Evolutionary conservation across 371 early-diverging fungal genomes (phyloP), one percentile per base, ranked within the genome.

Genomic region (Conidiobolus coronatus): DNA sequence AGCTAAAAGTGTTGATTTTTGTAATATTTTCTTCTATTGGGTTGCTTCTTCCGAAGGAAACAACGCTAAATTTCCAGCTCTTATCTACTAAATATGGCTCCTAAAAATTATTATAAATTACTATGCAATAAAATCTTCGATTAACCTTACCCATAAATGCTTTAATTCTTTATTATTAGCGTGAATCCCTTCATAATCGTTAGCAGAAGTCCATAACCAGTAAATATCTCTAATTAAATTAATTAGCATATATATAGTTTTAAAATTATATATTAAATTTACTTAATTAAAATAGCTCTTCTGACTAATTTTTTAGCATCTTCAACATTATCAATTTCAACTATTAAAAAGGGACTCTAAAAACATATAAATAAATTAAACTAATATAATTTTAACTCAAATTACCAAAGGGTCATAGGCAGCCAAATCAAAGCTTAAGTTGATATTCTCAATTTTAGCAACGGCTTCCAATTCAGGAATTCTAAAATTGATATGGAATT

Each of bases 241-340:
- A 14, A 7, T 15, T 15, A 14, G 18, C 8, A 47, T 29, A 35
- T 21, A 42, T 15, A n/a, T 17, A 22, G 12, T 13, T 17, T n/a
- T 19, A 19, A 14, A 18, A 22, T 21, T 8, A 19, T 2, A 22
- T 19, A 34, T 7, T 2, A 6, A 50, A 37, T 59, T 53, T 56
- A 87, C 77, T 76, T 84, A 50, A 81, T 71, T 35, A 94, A 71
- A 45, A 91, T 88, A 1, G 84, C 71, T n/a, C 92, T 70, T 47
- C 67, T 67, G 3, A 86, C 61, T n/a, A 94, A 70, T 49, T 67
- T 66, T 12, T 56, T 61, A 3, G 91, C 92, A 36, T 75, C 70
- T 39, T 70, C 75, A 8, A 69, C 72, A 1, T 68, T 68, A 14
- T 66, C 68, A n/a, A 88, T 55, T 39, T 79, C 62, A 11, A 89